Conservation (phyloP, 495 filamentous ascomycete species). For the Aspergillus campestris region DNA sequence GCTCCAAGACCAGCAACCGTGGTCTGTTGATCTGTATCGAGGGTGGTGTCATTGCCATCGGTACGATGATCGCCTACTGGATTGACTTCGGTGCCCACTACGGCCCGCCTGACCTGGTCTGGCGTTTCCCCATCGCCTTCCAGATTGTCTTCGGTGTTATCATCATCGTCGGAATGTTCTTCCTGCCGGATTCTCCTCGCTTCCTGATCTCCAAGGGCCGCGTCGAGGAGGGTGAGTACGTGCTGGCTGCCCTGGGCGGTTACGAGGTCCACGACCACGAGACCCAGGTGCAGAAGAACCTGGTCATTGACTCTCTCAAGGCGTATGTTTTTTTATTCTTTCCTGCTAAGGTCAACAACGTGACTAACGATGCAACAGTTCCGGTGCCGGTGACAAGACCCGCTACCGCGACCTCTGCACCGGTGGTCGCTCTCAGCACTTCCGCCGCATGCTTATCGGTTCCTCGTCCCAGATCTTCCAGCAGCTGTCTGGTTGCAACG, state of each 20-base stretch:
- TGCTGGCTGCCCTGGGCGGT: conserved; percentile 60
- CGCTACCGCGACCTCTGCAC: conserved; percentile 33
- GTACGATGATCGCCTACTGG: conserved; percentile 72
- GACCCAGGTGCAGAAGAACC: conserved; percentile 48
- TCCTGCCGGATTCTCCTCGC: conserved; percentile 68
- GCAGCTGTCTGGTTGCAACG: conserved; percentile 69
- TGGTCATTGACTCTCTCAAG: conserved; percentile 68
- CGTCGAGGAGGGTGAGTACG: conserved; percentile 57
- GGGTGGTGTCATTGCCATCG: conserved; percentile 71
- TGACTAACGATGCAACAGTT: conserved; percentile 9
- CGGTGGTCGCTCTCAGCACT: conserved; percentile 36
- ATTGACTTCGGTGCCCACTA: conserved; percentile 74
- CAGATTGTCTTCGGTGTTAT: conserved; percentile 66
- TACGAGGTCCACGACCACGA: conserved; percentile 50
- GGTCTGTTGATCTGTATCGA: conserved; percentile 81
- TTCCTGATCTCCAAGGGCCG: conserved; percentile 64
- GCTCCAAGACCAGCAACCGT: conserved; percentile 65
- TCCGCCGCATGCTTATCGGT: conserved; percentile 42
- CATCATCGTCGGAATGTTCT: conserved; percentile 54
- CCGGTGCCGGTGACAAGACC: conserved; percentile 28
- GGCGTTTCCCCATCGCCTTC: conserved; percentile 80
- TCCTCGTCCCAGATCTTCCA: conserved; percentile 70
- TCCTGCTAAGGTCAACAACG: neutral
- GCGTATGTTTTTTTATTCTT: conserved; percentile 44
- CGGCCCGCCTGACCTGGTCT: conserved; percentile 53